Evolutionary conservation across 2,329 filamentous ascomycete genomes (phyloP), one percentile per base, ranked within the genome.

Genomic region (Xylariaceae sp.): DNA sequence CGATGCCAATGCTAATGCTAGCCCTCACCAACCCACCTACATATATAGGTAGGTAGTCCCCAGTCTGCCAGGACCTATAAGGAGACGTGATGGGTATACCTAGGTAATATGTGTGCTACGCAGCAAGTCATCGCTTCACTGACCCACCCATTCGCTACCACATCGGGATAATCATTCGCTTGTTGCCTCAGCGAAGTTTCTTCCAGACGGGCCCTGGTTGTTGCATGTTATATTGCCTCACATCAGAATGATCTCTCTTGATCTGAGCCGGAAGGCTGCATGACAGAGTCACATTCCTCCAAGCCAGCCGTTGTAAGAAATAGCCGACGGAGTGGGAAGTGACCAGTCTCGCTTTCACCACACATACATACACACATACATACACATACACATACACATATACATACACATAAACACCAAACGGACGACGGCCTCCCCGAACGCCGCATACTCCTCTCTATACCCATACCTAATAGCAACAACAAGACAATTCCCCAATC

Each of bases 301-400:
- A 45, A 56, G 47, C 53, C 53, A 47, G 39, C 37, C 3, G 34
- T 37, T 9, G 34, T 6, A 37, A 11, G 8, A 37, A 11, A 34
- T 8, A 37, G 34, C 19, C 19, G 19, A 19, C 19, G 1, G 79
- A 80, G 49, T 76, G 19, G 55, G 53, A 12, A 12, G 9, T 45
- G 26, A 19, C 50, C 26, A 32, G 35, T 19, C 47, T 48, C 55
- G 30, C 47, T 30, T 44, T 56, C 35, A 46, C 53, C 48, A 44
- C 29, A 43, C 41, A 45, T 46, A 19, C 19, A 19, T 19, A 19
- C 19, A 19, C 19, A 19, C 19, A 19, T 19, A 19, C 19, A 19
- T 19, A 19, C 19, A 19, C 19, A 19, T 19, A 19, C 37, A 12
- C 12, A 45, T 9, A 19, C 11, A 4, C 30, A 11, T 45, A 6